Evolutionary conservation across 2,329 filamentous ascomycete species (phyloP).

Genomic region (Clonostachys byssicola): DNA sequence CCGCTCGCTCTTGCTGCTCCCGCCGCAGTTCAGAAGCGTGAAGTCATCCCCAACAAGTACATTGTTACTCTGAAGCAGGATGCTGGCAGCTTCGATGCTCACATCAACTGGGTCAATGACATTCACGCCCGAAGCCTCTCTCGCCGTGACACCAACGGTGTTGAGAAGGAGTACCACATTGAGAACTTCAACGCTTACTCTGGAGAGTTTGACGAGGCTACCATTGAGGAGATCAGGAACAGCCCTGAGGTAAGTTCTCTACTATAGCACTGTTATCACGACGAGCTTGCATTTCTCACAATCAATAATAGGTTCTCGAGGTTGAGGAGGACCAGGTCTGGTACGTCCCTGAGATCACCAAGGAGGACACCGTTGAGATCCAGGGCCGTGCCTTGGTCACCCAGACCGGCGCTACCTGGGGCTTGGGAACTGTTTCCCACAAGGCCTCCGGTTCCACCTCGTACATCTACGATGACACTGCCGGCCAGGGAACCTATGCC

Average conservation of each 20-base stretch:
- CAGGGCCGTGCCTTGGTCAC: constrained; percentile 14
- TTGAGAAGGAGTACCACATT: constrained; percentile 20
- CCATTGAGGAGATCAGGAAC: constrained; percentile 32
- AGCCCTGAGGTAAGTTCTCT: constrained; percentile 31
- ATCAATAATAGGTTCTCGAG: constrained; percentile 12
- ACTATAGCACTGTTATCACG: background rate
- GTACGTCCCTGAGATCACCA: constrained; percentile 15
- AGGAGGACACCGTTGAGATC: background rate
- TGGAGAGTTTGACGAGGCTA: constrained; percentile 33
- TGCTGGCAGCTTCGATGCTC: constrained; percentile 33
- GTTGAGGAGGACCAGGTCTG: constrained; percentile 21
- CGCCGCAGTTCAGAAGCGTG: constrained; percentile 6
- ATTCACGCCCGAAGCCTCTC: constrained; percentile 49
- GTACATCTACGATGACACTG: constrained; percentile 35
- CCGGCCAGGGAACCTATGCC: constrained; percentile 35
- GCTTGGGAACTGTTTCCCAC: constrained; percentile 39
- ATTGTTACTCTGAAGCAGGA: constrained; percentile 57
- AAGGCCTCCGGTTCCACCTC: constrained; percentile 18
- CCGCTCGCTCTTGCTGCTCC: constrained; percentile 20
- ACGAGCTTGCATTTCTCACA: background rate
- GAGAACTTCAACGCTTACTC: constrained; percentile 33
- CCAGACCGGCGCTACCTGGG: constrained; percentile 24
- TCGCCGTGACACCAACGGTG: constrained; percentile 34
- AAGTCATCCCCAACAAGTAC: constrained; percentile 26
- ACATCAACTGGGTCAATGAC: constrained; percentile 44